Evolutionary conservation across 768 basidiomycete species (phyloP).

Genomic region (Hygrophorus pudorinus): DNA sequence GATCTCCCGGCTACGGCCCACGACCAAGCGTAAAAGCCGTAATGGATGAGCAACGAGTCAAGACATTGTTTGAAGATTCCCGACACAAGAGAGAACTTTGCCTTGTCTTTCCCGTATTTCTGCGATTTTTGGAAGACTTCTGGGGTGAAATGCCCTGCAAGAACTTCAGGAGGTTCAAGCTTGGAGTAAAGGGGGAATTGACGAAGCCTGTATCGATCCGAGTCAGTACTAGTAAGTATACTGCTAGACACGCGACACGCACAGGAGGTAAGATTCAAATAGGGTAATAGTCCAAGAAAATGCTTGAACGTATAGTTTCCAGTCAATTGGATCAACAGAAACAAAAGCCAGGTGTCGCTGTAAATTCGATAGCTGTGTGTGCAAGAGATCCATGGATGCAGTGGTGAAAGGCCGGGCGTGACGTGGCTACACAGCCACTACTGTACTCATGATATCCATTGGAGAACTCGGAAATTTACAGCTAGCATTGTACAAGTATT

Average conservation of each 20-base stretch:
- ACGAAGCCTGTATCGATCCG: conserved; percentile 37
- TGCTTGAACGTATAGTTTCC: conserved; percentile 71
- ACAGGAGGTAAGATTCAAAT: conserved; percentile 87
- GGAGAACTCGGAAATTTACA: too few species aligned
- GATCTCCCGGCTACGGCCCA: conserved; percentile 58
- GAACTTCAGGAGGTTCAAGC: conserved; percentile 55
- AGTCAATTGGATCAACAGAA: conserved; percentile 61
- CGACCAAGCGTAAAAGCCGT: conserved; percentile 73
- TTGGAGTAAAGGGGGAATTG: conserved; percentile 84
- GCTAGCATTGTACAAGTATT: too few species aligned
- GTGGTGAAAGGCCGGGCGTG: too few species aligned
- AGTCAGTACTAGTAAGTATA: conserved; percentile 2
- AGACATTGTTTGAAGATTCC: conserved; percentile 65
- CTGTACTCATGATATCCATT: too few species aligned
- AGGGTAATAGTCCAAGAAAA: conserved; percentile 72
- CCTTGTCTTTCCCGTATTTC: conserved; percentile 85
- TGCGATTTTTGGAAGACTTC: conserved; percentile 86
- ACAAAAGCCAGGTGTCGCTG: conserved; percentile 65
- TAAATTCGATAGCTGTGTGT: conserved; percentile 43
- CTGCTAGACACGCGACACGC: conserved; percentile 19
- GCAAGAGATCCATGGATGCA: conserved; percentile 47
- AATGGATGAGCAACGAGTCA: conserved; percentile 62
- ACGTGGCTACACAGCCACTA: too few species aligned
- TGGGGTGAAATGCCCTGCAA: conserved; percentile 56
- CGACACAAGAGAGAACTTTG: conserved; percentile 67